These are phyloP conservation scores for Hura crepitans DNA, from an alignment of 441 rosid genomes.

Conservation along the genomic window DNA sequence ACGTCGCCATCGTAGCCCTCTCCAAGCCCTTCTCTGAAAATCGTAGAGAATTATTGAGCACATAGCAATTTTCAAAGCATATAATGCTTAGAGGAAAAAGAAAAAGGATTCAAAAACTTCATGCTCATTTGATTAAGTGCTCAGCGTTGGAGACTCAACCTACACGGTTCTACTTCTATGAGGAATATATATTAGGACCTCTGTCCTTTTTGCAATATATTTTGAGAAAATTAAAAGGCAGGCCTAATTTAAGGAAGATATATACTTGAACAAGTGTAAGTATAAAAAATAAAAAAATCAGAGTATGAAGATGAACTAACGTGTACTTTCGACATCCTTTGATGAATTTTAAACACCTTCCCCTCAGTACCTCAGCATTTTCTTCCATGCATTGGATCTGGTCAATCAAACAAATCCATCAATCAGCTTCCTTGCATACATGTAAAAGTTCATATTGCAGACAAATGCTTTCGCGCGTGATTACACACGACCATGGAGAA, in stretches of 20 bases:
- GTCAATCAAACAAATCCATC: background rate
- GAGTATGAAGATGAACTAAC: slow-evolving; percentile 38
- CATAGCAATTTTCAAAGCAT: slow-evolving; percentile 15
- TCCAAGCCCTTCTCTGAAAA: slow-evolving; percentile 89
- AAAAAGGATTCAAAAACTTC: background rate
- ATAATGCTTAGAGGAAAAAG: background rate
- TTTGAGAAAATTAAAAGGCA: background rate
- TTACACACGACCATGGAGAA: no score
- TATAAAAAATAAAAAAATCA: background rate
- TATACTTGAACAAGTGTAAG: no score
- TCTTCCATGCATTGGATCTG: slow-evolving; percentile 91
- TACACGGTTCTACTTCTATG: no score
- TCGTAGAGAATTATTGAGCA: slow-evolving; percentile 16
- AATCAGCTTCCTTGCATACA: background rate
- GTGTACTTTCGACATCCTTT: slow-evolving; percentile 97
- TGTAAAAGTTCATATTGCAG: no score
- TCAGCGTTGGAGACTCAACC: no score
- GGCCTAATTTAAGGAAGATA: no score
- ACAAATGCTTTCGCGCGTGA: background rate
- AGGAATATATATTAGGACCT: no score
- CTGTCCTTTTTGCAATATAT: no score
- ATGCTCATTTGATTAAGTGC: no score
- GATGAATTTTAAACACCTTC: slow-evolving; percentile 80
- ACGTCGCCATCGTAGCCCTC: slow-evolving; percentile 94
- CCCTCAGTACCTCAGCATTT: slow-evolving; percentile 72